Conservation (phyloP, 2,329 filamentous ascomycete genomes). For the Nemania sp. region DNA sequence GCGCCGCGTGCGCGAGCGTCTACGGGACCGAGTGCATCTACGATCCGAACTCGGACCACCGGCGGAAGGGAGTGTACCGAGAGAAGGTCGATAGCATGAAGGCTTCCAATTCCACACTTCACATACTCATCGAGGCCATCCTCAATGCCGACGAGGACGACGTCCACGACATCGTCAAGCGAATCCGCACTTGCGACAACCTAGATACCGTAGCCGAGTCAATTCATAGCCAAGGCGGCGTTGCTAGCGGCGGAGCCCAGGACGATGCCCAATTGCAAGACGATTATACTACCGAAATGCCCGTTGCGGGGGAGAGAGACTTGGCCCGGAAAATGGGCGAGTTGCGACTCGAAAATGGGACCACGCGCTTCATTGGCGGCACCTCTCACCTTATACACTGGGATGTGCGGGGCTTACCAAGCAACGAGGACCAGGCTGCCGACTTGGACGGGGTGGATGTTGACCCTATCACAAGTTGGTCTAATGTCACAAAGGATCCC, state of each 20-base stretch:
- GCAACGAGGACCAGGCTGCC: slow-evolving; percentile 58
- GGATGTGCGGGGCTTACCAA: slow-evolving; percentile 60
- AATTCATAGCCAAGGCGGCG: slow-evolving; percentile 62
- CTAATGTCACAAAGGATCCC: slow-evolving; percentile 82
- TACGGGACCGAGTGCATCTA: slow-evolving; percentile 93
- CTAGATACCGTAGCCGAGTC: slow-evolving; percentile 68
- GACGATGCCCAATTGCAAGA: slow-evolving; percentile 58
- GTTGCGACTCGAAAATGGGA: slow-evolving; percentile 85
- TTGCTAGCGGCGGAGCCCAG: slow-evolving; percentile 49
- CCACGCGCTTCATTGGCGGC: slow-evolving; percentile 90
- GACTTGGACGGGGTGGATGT: slow-evolving; percentile 66
- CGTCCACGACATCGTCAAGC: slow-evolving; percentile 81
- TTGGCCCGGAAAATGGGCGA: slow-evolving; percentile 94
- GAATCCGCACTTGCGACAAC: slow-evolving; percentile 87
- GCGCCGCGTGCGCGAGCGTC: slow-evolving; percentile 94
- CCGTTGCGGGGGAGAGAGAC: slow-evolving; percentile 76
- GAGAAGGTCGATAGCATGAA: slow-evolving; percentile 92
- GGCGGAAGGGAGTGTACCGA: slow-evolving; percentile 95
- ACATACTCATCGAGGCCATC: slow-evolving; percentile 93
- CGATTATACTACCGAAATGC: slow-evolving; percentile 56
- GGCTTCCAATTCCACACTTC: slow-evolving; percentile 86
- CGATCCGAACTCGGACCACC: slow-evolving; percentile 95
- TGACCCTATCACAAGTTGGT: slow-evolving; percentile 87
- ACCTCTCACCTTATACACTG: slow-evolving; percentile 94
- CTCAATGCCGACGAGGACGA: slow-evolving; percentile 91